Evolutionary conservation across 768 basidiomycete species (phyloP).

Genomic region (Suillus occidentalis): DNA sequence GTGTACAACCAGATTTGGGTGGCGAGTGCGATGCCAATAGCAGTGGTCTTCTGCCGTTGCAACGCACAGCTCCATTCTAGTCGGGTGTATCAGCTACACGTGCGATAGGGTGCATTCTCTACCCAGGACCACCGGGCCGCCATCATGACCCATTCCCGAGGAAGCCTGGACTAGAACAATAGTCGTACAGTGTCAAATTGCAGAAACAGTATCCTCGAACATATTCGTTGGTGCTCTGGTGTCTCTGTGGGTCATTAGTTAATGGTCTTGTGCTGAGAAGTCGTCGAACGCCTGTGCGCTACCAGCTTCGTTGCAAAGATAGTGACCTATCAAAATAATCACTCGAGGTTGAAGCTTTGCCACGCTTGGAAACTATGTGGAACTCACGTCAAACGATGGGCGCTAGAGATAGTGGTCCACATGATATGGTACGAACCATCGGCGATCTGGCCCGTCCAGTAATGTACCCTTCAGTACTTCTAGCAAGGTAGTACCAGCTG

Average conservation of each 20-base stretch:
- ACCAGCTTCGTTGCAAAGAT: conserved; percentile 2
- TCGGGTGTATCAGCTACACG: no score
- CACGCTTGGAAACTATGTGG: background rate
- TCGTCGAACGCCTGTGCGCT: background rate
- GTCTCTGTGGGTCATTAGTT: background rate
- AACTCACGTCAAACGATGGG: conserved; percentile 5
- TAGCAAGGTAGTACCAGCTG: background rate
- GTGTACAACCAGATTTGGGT: background rate
- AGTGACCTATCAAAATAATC: conserved; percentile 5
- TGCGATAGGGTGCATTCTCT: conserved; percentile 36
- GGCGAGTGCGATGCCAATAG: background rate
- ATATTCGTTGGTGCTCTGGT: background rate
- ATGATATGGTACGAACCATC: conserved; percentile 2
- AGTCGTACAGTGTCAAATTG: background rate
- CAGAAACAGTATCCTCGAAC: background rate
- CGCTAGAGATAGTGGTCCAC: conserved; percentile 6
- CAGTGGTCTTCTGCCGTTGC: background rate
- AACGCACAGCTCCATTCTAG: conserved; percentile 12
- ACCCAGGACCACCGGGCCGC: conserved; percentile 33
- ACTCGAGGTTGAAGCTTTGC: background rate
- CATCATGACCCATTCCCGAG: background rate
- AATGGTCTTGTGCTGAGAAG: background rate
- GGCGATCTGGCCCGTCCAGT: background rate
- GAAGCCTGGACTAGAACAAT: background rate
- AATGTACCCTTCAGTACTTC: background rate